A percentile compares a stretch with the other conserved stretches of the same genome.
These are phyloP conservation scores for Trichoderma citrinoviride DNA, from an alignment of 2,329 filamentous ascomycete species.

Conservation along the genomic window DNA sequence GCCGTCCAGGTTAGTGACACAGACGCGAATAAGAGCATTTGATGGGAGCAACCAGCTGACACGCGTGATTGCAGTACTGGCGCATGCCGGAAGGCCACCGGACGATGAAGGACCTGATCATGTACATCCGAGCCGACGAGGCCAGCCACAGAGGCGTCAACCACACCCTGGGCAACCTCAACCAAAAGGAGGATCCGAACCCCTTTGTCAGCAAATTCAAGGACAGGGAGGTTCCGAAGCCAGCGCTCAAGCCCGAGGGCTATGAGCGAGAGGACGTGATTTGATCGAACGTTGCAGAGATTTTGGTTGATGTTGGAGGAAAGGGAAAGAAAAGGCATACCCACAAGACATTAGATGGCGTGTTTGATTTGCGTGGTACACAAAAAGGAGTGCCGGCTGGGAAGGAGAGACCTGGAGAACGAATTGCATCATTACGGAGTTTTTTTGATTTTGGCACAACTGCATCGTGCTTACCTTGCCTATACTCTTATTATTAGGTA, in stretches of 20 bases:
- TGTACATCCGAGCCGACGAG: conserved; percentile 89
- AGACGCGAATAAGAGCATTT: background rate
- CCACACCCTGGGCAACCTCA: conserved; percentile 85
- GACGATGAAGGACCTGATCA: conserved; percentile 80
- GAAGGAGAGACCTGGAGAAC: background rate
- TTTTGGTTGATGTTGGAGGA: background rate
- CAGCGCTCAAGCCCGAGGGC: conserved; percentile 63
- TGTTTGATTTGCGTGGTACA: background rate
- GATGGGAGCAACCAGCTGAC: background rate
- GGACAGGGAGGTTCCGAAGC: conserved; percentile 64
- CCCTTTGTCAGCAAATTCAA: conserved; percentile 86
- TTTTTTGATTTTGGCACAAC: background rate
- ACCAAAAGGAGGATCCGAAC: conserved; percentile 85
- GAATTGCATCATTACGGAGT: background rate
- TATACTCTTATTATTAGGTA: too few species aligned
- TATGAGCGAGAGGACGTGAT: conserved; percentile 84
- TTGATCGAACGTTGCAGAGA: conserved; percentile 29
- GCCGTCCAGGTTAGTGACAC: conserved; percentile 57
- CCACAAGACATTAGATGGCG: background rate
- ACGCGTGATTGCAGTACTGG: conserved; percentile 62
- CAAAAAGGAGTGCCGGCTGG: background rate
- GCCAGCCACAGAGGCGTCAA: conserved; percentile 92
- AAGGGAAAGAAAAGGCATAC: background rate
- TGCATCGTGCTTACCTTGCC: background rate
- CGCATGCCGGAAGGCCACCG: conserved; percentile 81